phyloP scores from a whole-genome alignment of 257 asterid genomes.

The Lithospermum erythrorhizon region DNA sequence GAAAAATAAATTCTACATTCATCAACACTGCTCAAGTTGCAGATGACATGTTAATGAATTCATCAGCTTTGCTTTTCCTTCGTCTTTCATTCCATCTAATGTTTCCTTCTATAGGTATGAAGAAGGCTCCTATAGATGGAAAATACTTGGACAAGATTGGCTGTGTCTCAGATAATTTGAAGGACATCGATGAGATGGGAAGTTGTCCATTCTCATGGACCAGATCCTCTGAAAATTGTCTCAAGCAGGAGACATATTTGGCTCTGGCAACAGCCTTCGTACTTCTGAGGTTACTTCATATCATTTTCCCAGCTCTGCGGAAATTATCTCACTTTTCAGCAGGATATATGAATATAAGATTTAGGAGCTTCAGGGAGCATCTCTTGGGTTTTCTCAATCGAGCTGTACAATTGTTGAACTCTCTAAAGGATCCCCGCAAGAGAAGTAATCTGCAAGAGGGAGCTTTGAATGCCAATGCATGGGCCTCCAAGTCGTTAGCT shows the following conservation, averaged over 20 bases:
- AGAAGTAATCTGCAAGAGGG: conserved; percentile 79
- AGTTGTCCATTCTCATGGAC: conserved; percentile 80
- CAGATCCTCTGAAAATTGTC: conserved; percentile 60
- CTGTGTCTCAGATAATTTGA: conserved; percentile 27
- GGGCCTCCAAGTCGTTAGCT: conserved; percentile 83
- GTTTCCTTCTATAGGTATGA: conserved; percentile 26
- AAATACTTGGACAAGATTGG: conserved; percentile 26
- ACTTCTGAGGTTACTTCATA: conserved; percentile 38
- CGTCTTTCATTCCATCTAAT: background rate
- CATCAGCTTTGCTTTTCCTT: background rate
- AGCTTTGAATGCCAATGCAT: conserved; percentile 68
- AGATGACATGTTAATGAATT: background rate
- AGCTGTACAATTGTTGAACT: conserved; percentile 38
- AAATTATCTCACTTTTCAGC: conserved; percentile 34
- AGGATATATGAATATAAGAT: conserved; percentile 37
- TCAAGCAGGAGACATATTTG: conserved; percentile 63
- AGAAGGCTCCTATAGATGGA: conserved; percentile 23
- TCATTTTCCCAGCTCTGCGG: conserved; percentile 34
- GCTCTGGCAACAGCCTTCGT: conserved; percentile 62
- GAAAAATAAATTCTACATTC: no score
- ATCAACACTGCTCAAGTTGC: background rate
- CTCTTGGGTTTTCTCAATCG: conserved; percentile 36
- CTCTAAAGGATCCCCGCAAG: conserved; percentile 59
- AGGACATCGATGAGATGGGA: conserved; percentile 26
- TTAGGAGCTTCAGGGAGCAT: conserved; percentile 50